These are phyloP conservation scores for Syzygium grande DNA, from an alignment of 345 rosid species.

Conservation along the genomic window DNA sequence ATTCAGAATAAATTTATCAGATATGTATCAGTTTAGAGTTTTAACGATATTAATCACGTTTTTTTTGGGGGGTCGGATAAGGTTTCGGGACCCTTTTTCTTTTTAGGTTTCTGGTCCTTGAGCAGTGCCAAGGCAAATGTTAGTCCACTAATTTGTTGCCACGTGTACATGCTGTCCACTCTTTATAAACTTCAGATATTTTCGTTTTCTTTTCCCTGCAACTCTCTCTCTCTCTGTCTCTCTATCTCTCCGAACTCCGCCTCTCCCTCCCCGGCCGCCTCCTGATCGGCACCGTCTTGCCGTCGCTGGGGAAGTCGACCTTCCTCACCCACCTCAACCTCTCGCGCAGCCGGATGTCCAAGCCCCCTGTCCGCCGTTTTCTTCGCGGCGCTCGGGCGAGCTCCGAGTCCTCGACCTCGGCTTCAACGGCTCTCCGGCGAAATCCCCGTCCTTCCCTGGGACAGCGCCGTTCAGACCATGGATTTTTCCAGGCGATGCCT, in stretches of 20 bases:
- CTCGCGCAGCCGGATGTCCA: conserved; percentile 45
- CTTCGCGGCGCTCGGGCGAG: conserved; percentile 29
- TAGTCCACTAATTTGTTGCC: background rate
- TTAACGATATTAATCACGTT: no score
- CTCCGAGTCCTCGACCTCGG: conserved; percentile 65
- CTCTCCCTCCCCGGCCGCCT: no score
- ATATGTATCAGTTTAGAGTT: no score
- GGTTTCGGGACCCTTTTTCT: no score
- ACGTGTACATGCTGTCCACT: background rate
- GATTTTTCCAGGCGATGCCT: conserved; percentile 54
- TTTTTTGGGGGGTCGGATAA: no score
- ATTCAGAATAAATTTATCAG: no score
- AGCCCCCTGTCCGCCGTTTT: conserved; percentile 37
- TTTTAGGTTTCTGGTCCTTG: background rate
- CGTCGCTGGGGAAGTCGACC: no score
- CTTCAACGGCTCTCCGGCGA: conserved; percentile 53
- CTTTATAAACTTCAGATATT: no score
- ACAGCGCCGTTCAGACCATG: conserved; percentile 22
- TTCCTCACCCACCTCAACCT: conserved; percentile 31
- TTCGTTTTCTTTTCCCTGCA: no score
- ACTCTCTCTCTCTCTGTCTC: no score
- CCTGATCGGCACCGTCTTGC: background rate
- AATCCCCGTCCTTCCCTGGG: conserved; percentile 13
- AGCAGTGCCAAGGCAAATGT: background rate
- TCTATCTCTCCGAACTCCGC: no score